Conservation (phyloP, 169 alveolate species). For the Cryptosporidium sp. region DNA sequence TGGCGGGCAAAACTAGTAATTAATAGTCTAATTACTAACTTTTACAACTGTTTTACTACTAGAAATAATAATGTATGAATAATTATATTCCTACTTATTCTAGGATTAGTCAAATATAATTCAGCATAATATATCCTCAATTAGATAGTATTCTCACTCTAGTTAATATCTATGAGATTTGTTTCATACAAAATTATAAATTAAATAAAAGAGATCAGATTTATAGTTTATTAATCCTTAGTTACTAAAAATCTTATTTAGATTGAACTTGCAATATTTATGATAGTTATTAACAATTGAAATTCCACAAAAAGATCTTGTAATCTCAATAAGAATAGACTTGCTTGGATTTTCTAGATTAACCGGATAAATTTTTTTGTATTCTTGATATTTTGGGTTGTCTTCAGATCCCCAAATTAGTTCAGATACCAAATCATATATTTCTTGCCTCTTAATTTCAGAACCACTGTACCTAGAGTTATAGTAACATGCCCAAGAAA, state of each 20-base stretch:
- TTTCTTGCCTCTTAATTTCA: conserved; percentile 26
- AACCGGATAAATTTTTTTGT: conserved; percentile 39
- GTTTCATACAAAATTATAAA: too few relatives aligned
- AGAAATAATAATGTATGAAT: too few relatives aligned
- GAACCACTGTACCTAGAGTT: conserved; percentile 29
- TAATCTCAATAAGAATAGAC: conserved; percentile 48
- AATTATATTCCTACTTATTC: neutral
- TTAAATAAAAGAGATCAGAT: neutral
- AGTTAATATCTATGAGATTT: too few relatives aligned
- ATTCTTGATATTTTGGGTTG: neutral
- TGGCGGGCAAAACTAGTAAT: neutral
- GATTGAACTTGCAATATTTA: conserved; percentile 32
- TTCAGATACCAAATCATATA: conserved; percentile 38
- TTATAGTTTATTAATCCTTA: neutral
- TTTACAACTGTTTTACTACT: neutral
- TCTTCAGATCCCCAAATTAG: conserved; percentile 63
- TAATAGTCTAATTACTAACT: neutral
- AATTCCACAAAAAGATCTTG: conserved; percentile 47
- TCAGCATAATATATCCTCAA: neutral
- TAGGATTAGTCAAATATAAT: neutral
- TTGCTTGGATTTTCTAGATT: conserved; percentile 35
- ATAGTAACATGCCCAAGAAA: conserved; percentile 57
- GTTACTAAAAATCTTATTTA: neutral
- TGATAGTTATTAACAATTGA: conserved; percentile 26
- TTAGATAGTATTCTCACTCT: neutral